Evolutionary conservation across 2,329 filamentous ascomycete genomes (phyloP), one percentile per base, ranked within the genome.

Genomic region (Aspergillus persii): DNA sequence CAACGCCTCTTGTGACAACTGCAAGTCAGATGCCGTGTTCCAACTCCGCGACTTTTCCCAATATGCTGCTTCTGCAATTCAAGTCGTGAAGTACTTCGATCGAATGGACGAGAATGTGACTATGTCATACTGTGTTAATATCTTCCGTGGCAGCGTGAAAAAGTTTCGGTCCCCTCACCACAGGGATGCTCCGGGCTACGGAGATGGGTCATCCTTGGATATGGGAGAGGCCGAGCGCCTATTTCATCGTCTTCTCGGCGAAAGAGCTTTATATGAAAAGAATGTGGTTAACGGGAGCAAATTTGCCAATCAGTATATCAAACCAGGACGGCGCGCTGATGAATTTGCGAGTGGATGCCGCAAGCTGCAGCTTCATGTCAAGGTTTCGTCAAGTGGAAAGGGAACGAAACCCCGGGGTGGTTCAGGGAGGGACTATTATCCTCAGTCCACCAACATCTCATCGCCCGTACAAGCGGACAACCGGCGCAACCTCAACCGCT

Each of bases 1-100:
- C 76, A 80, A 86, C 52, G 81, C 84, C 53, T 84, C 83, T 1
- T 99, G 95, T 75, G 96, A 99, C 79, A 98, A 96, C 71, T 99
- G 95, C 81, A 86, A 83, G 63, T 90, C 88, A 2, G 86, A 86
- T 27, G 81, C 85, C 50, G 82, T 83, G 3, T 95, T 92, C 68
- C 87, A 92, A 66, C 81, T 84, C 54, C 83, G 86, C 59, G 92
- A 98, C 75, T 89, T 94, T 66, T 92, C 91, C 11, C 77, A 87
- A 15, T 86, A 90, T 68, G 94, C 93, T 6, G 77, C 84, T 58
- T 84, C 86, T 56, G 91, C 88, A 2, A 81, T 98, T 53, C 79
- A 80, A 30, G 82, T 96, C 53, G 87, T 96, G 29, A 73, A 79
- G 41, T 76, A 83, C 59, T 77, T 87, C 5, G 79, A 79, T 2